These are phyloP conservation scores for Beauveria varroae DNA, from an alignment of 2,329 filamentous ascomycete genomes.

Conservation along the genomic window DNA sequence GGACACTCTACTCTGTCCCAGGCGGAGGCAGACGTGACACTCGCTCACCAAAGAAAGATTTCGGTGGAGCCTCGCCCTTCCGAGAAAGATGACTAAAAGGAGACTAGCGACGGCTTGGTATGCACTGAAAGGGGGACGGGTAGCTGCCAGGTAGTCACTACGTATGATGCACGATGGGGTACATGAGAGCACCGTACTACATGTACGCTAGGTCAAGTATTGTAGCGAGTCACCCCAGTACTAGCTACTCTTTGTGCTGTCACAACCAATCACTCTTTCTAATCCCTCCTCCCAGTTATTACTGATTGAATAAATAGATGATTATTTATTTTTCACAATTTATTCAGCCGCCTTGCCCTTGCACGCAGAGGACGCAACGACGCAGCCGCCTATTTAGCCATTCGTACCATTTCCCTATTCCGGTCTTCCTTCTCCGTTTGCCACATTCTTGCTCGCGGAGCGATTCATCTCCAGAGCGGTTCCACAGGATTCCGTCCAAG, in stretches of 20 bases:
- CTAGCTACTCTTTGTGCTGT: not conserved
- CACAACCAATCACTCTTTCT: not conserved
- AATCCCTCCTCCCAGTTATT: too few species aligned
- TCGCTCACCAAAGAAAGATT: constrained; percentile 1
- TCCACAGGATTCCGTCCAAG: too few species aligned
- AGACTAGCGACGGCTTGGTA: not conserved
- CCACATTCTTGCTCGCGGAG: too few species aligned
- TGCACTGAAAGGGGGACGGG: not conserved
- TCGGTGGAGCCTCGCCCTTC: constrained; percentile 1
- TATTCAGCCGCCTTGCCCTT: too few species aligned
- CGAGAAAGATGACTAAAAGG: not conserved
- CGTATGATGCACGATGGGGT: not conserved
- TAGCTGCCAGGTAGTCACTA: not conserved
- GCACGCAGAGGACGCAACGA: too few species aligned
- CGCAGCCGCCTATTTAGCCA: too few species aligned
- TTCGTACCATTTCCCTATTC: too few species aligned
- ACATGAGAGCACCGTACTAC: not conserved
- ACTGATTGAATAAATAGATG: too few species aligned
- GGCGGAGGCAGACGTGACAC: constrained; percentile 7
- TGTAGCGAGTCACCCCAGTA: not conserved
- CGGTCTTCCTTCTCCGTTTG: too few species aligned
- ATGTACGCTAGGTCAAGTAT: not conserved
- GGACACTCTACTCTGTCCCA: not conserved
- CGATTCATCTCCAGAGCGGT: too few species aligned
- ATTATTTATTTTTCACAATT: too few species aligned